Evolutionary conservation across 176 grass and related monocot species (phyloP).

Genomic region (Oropetium thomaeum): DNA sequence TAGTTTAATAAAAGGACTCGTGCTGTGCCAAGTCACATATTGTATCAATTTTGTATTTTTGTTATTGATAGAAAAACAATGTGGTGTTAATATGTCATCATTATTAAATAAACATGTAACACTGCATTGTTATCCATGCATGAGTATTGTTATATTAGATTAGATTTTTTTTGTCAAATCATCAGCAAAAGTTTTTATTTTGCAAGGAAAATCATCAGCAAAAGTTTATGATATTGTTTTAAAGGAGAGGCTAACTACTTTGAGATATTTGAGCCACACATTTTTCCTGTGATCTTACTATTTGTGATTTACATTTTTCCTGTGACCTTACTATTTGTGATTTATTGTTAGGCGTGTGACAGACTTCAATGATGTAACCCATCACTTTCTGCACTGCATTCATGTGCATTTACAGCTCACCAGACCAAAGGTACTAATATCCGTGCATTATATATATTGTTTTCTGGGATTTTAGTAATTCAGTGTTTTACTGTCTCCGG

Average conservation of each 20-base stretch:
- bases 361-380: slow-evolving; percentile 80
- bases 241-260: background rate
- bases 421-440: slow-evolving; percentile 63
- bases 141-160: background rate
- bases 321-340: slow-evolving; percentile 8
- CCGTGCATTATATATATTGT: background rate
- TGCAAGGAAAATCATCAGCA: too few species aligned
- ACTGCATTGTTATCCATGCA: background rate
- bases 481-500: background rate
- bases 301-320: too few species aligned
- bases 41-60: slow-evolving; percentile 25
- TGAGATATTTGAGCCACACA: background rate
- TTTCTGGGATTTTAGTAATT: slow-evolving; percentile 19
- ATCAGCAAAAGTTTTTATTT: background rate
- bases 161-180: slow-evolving; percentile 1
- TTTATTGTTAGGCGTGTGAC: slow-evolving; percentile 57
- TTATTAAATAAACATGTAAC: slow-evolving; percentile 20
- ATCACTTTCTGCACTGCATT: slow-evolving; percentile 88
- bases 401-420: slow-evolving; percentile 78
- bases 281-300: too few species aligned
- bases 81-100: background rate
- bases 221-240: background rate
- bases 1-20: background rate
- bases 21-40: slow-evolving; percentile 13
- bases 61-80: background rate